Evolutionary conservation across 1,139 yeast genomes (phyloP).

Genomic region (Hemisphaericaspora lyxosophila): DNA sequence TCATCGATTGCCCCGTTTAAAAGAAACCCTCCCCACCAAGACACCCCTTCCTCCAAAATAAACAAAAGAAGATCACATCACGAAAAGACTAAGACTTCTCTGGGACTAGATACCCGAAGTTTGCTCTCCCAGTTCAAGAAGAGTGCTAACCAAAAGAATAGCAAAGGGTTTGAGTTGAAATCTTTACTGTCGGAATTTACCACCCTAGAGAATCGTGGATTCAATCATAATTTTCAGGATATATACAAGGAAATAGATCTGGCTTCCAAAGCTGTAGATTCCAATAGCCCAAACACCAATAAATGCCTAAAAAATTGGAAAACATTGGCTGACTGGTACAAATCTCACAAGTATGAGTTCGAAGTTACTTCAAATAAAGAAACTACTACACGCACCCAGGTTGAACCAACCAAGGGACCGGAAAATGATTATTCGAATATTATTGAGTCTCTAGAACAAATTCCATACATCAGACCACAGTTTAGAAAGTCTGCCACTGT

Average conservation of each 20-base stretch:
- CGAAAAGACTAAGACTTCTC: background rate
- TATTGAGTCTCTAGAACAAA: background rate
- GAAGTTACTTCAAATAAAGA: background rate
- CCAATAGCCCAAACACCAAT: conserved; percentile 4
- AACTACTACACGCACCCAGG: background rate
- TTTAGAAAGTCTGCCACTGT: background rate
- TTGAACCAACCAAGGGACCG: background rate
- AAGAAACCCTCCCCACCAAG: no score
- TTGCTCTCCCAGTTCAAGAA: background rate
- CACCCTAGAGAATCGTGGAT: conserved; percentile 8
- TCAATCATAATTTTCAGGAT: conserved; percentile 5
- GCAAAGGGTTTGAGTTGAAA: background rate
- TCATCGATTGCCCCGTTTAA: no score
- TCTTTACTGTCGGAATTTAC: conserved; percentile 7
- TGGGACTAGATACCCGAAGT: background rate
- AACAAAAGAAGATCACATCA: conserved; percentile 2
- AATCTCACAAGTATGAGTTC: conserved; percentile 7
- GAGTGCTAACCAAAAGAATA: background rate
- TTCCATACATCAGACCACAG: conserved; percentile 1
- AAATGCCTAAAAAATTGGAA: conserved; percentile 4
- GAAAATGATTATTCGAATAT: background rate
- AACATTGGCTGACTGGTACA: conserved; percentile 9
- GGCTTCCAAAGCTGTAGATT: conserved; percentile 1
- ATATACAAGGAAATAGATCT: conserved; percentile 7
- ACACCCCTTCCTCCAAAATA: conserved; percentile 2